Evolutionary conservation across 2,329 filamentous ascomycete genomes (phyloP), one percentile per base, ranked within the genome.

Genomic region (Podosphaera fusca): DNA sequence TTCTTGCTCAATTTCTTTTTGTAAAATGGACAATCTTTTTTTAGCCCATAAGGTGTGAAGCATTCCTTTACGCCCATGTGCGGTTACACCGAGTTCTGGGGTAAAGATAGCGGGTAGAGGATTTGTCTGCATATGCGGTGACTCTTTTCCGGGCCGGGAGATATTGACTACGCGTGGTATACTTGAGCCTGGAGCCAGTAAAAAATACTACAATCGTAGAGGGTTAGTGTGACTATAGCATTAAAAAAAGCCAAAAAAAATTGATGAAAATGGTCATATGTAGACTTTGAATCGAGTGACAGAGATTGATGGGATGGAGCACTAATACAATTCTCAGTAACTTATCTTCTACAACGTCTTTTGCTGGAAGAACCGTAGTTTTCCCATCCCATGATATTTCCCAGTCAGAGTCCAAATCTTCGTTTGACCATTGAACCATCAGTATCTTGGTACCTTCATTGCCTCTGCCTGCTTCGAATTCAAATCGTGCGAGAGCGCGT

Each of bases 361-460:
- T 62, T 33, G 65, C 66, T 5, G 82, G 80, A 30, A 92, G 72
- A 21, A 85, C 78, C 0, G 81, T 81, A 34, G 76, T 79, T 68
- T 92, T 94, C 50, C 85, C 84, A 47, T 88, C 80, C 87, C 88
- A 94, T 1, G 80, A 83, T 29, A 94, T 81, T 58, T 84, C 78
- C 87, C 87, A 94, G 2, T 75, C 76, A 0, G 65, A 66, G 14
- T 74, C 61, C 9, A 70, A 69, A 55, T 61, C 62, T 33, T 62
- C 61, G 67, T 82, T 79, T 67, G 86, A 81, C 88, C 88, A 95
- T 69, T 95, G 87, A 45, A 94, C 82, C 87, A 95, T 92, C 63
- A 95, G 73, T 61, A 95, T 82, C 72, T 94, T 95, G 60, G 87
- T 94, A 46, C 87, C 87, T 61, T 89, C 84, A 64, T 87, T 86